Evolutionary conservation across 768 basidiomycete genomes (phyloP).

Genomic region (Hemileccinum rubropunctum): DNA sequence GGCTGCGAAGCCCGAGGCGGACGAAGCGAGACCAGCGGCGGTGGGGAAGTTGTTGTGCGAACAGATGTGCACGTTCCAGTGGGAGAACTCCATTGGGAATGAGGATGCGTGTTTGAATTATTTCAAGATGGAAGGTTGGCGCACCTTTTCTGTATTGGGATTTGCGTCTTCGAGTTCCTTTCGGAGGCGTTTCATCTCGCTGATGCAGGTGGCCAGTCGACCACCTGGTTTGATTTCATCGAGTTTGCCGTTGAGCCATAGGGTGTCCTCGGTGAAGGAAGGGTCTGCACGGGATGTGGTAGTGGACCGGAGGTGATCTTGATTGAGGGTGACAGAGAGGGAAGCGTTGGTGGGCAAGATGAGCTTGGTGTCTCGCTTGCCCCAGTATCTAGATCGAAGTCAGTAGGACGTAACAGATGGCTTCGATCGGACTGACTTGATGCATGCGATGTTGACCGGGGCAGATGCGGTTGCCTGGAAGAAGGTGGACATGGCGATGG

Average conservation of each 20-base stretch:
- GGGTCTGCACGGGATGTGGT: constrained; percentile 88
- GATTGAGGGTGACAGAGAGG: constrained; percentile 94
- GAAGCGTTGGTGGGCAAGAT: constrained; percentile 98
- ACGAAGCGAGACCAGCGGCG: constrained; percentile 95
- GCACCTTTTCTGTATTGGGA: constrained; percentile 62
- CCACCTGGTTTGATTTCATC: constrained; percentile 85
- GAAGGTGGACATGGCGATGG: constrained; percentile 52
- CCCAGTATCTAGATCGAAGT: constrained; percentile 81
- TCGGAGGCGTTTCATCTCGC: constrained; percentile 79
- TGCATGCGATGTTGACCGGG: constrained; percentile 97
- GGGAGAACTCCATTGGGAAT: constrained; percentile 15
- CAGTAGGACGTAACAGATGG: constrained; percentile 1
- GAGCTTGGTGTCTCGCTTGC: constrained; percentile 92
- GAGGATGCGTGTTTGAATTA: background rate
- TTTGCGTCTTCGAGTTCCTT: constrained; percentile 71
- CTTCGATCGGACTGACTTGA: constrained; percentile 61
- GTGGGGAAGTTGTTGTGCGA: constrained; percentile 99
- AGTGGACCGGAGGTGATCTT: constrained; percentile 92
- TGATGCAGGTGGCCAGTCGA: constrained; percentile 79
- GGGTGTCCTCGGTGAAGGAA: constrained; percentile 66
- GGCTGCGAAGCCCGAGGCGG: constrained; percentile 95
- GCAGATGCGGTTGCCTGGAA: constrained; percentile 85
- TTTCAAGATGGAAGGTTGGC: background rate
- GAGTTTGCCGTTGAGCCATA: constrained; percentile 95
- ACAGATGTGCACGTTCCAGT: constrained; percentile 77